Evolutionary conservation across 805 yeast species (phyloP).

Genomic region (Starmera quercuum): DNA sequence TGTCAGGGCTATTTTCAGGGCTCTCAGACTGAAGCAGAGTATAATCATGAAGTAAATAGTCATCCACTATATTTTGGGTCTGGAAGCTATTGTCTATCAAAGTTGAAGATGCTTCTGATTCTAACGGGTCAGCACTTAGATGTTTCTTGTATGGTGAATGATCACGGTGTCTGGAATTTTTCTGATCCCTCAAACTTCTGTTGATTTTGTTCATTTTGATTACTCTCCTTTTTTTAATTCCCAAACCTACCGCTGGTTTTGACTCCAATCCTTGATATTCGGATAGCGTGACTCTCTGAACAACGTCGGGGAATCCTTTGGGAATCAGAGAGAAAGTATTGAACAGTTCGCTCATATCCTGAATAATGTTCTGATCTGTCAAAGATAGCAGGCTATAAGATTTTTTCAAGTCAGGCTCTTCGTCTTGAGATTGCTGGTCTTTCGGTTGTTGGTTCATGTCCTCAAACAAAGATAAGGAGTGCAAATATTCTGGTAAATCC

Average conservation of each 20-base stretch:
- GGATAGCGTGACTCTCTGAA: slow-evolving; percentile 11
- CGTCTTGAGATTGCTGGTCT: neutral
- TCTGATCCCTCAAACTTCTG: neutral
- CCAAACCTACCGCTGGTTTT: neutral
- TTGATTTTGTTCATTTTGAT: slow-evolving; percentile 12
- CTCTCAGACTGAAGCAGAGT: too few relatives aligned
- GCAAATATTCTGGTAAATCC: slow-evolving; percentile 16
- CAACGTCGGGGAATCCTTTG: slow-evolving; percentile 8
- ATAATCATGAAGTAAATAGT: neutral
- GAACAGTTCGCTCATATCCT: neutral
- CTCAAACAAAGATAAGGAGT: slow-evolving; percentile 7
- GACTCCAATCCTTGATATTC: slow-evolving; percentile 1
- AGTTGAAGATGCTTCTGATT: neutral
- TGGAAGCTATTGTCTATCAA: neutral
- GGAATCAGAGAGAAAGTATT: slow-evolving; percentile 15
- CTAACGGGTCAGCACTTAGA: neutral
- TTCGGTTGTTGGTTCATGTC: slow-evolving; percentile 1
- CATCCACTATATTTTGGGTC: slow-evolving; percentile 1
- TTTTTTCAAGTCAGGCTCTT: neutral
- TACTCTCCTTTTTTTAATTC: slow-evolving; percentile 11
- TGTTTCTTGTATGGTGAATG: too few relatives aligned
- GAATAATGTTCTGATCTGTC: neutral
- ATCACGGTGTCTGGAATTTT: neutral
- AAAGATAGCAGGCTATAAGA: neutral
- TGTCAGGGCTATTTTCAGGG: too few relatives aligned